phyloP scores from a whole-genome alignment of 2,329 filamentous ascomycete species.

The Tolypocladium sp. region DNA sequence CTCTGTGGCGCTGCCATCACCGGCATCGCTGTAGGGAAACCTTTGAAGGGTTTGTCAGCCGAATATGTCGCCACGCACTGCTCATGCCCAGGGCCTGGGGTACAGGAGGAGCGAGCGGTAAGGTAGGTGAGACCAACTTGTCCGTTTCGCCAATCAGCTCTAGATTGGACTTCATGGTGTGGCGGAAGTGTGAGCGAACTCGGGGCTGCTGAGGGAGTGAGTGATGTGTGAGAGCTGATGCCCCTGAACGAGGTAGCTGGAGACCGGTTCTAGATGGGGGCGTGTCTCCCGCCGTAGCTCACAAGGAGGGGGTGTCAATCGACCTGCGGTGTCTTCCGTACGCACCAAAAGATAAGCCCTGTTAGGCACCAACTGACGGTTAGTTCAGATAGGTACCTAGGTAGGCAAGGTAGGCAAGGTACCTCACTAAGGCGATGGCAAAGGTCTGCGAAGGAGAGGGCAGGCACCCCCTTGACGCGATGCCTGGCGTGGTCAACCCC shows the following conservation, averaged over 20 bases:
- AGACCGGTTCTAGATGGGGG: no score
- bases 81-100: background rate
- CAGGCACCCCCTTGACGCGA: background rate
- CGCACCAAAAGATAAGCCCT: no score
- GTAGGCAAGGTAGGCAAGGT: no score
- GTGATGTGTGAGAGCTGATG: background rate
- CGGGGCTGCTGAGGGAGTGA: background rate
- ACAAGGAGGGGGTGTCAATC: background rate
- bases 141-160: conserved; percentile 47
- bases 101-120: background rate
- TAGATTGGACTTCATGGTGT: conserved; percentile 27
- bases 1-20: conserved; percentile 48
- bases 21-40: conserved; percentile 66
- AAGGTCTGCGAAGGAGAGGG: no score
- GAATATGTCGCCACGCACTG: background rate
- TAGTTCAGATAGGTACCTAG: no score
- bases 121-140: conserved; percentile 31
- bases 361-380: no score
- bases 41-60: conserved; percentile 29
- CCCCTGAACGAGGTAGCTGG: background rate
- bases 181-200: background rate
- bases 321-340: background rate
- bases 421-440: background rate
- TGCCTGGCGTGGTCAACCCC: background rate
- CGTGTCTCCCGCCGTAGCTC: background rate